Conservation (phyloP, 2,329 filamentous ascomycete genomes). For the Clonostachys chloroleuca region DNA sequence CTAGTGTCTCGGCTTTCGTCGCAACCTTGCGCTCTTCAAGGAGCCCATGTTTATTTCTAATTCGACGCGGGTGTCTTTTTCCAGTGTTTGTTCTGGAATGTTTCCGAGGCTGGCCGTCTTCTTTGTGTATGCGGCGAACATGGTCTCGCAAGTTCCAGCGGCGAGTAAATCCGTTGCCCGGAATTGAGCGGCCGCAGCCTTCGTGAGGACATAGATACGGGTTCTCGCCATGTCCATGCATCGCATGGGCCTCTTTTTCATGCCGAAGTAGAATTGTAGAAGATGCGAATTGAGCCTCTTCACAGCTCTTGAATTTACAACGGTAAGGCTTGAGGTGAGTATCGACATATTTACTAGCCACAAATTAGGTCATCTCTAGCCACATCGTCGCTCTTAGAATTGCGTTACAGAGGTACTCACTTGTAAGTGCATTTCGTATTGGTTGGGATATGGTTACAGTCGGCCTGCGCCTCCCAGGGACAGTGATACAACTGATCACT, state of each 20-base stretch:
- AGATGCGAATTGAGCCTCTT: constrained; percentile 86
- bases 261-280: constrained; percentile 93
- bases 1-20: too few species aligned
- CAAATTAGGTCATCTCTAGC: constrained; percentile 3
- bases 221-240: constrained; percentile 92
- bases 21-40: too few species aligned
- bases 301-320: constrained; percentile 81
- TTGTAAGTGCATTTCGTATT: constrained; percentile 99
- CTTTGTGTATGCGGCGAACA: constrained; percentile 90
- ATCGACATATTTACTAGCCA: constrained; percentile 85
- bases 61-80: too few species aligned
- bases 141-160: constrained; percentile 96
- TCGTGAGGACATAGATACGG: constrained; percentile 85
- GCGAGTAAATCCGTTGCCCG: constrained; percentile 86
- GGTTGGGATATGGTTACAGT: constrained; percentile 85
- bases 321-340: constrained; percentile 95
- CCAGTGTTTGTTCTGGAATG: too few species aligned
- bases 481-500: constrained; percentile 88
- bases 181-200: constrained; percentile 77
- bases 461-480: constrained; percentile 69
- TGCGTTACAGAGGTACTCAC: constrained; percentile 43
- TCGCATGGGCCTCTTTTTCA: constrained; percentile 90
- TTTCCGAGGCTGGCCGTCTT: constrained; percentile 28
- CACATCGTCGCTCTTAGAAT: neutral
- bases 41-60: too few species aligned